Evolutionary conservation across 148 eudicot genomes (phyloP).

Genomic region (Amaranthus hypochondriacus): DNA sequence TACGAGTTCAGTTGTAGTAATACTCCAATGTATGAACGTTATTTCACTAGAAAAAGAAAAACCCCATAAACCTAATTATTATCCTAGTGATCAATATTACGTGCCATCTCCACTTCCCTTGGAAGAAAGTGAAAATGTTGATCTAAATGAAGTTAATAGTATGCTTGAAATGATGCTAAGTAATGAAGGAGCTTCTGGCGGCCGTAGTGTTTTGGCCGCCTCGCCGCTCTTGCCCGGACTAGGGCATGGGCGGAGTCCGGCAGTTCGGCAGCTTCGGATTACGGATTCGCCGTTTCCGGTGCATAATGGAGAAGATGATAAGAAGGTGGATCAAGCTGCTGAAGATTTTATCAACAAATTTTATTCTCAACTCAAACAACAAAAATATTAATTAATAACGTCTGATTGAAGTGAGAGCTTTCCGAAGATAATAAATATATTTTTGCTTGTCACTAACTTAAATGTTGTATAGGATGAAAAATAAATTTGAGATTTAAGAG

Average conservation of each 20-base stretch:
- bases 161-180: slow-evolving; percentile 35
- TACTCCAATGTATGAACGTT: slow-evolving; percentile 39
- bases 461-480: too few relatives aligned
- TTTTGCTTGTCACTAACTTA: too few relatives aligned
- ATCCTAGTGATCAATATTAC: background rate
- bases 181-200: slow-evolving; percentile 6
- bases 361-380: slow-evolving; percentile 45
- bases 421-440: background rate
- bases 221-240: slow-evolving; percentile 45
- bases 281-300: slow-evolving; percentile 69
- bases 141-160: slow-evolving; percentile 10
- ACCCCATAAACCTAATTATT: background rate
- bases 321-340: slow-evolving; percentile 57
- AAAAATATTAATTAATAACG: slow-evolving; percentile 11
- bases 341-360: slow-evolving; percentile 62
- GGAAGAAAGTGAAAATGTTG: slow-evolving; percentile 2
- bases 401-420: background rate
- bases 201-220: slow-evolving; percentile 19
- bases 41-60: slow-evolving; percentile 23
- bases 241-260: slow-evolving; percentile 40
- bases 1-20: slow-evolving; percentile 85
- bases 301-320: slow-evolving; percentile 28
- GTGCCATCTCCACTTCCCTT: background rate
- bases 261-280: slow-evolving; percentile 58
- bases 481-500: too few relatives aligned